Evolutionary conservation across 176 grass and related monocot genomes (phyloP), one percentile per base, ranked within the genome.

Genomic region (Canna indica): DNA sequence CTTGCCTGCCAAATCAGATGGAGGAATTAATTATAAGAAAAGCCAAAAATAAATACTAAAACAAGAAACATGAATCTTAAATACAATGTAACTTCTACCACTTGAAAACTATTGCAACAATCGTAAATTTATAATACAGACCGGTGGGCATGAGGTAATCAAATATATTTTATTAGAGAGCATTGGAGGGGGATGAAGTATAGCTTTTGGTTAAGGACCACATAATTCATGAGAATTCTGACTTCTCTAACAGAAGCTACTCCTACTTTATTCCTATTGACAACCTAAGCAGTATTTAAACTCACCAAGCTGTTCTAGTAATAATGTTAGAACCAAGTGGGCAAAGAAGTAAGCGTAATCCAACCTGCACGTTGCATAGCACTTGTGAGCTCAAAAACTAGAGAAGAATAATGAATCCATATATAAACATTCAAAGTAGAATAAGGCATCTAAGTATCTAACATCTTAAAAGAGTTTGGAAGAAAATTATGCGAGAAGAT

Each of bases 261-360:
- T n/a, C 16, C 5, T 33, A 26, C 15, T 33, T 63, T 10, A 17
- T 63, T 20, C 24, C 5, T 33, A 7, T 63, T 15, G 34, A 31
- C 3, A 26, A 42, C 11, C 18, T 27, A 14, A 26, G 25, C 14
- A 68, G 25, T 12, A 68, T 42, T 72, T n/a, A 73, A 59, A 28
- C 71, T 59, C 48, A 73, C 71, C 71, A 73, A 73, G 71, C 71
- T 22, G 71, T 61, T 42, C 71, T 59, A 59, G 36, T 73, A 18
- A 73, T 54, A 61, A 73, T 30, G 35, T 73, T 73, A 59, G 71
- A 73, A 61, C 31, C 25, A 73, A 73, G 52, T 20, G 71, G 71
- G 35, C 36, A 73, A 29, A 73, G 26, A 35, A 73, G 35, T 34
- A 73, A 20, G 14, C 71, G 71, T 32, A 73, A 60, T 20, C 71